Evolutionary conservation across 345 rosid species (phyloP), one percentile per base, ranked within the genome.

Genomic region (Pistacia integerrima): DNA sequence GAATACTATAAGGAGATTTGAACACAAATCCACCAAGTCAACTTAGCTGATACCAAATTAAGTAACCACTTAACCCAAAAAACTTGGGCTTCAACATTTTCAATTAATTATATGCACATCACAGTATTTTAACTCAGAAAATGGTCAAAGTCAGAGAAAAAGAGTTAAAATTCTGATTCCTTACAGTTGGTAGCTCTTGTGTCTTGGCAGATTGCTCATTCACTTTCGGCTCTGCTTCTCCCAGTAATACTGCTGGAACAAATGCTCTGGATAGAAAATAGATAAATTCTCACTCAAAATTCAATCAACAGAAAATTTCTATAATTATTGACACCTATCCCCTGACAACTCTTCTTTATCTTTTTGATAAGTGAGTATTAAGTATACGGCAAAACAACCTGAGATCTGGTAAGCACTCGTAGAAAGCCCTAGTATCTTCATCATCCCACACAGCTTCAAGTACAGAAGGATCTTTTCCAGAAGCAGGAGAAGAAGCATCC

Each of bases 241-340:
- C 99, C 83, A 97, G 82, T 74, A 97, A 81, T 67, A 97, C 98
- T 66, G 98, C 98, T 70, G 99, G 99, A 84, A 94, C 98, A 86
- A 97, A 97, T 85, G 98, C 98, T 87, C 99, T 97, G 77, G 69
- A 51, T 88, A 66, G 79, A 74, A 82, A 64, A 81, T 65, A 67
- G 33, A 85, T 35, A 55, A 14, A 61, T 28, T 59, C 75, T 48
- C 28, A 41, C 57, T 30, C 41, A 20, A 16, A 9, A 33, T 54
- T 38, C 44, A 33, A 48, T 48, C 71, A 67, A 22, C 48, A 54
- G 44, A 62, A 73, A 48, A 48, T 20, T 61, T 51, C 46, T 14
- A 63, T 28, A 41, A 13, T 59, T 44, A 60, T 72, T 71, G n/a
- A 67, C 73, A 70, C 13, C n/a, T 38, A 56, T 71, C 22, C 22